phyloP scores from a whole-genome alignment of 2,329 filamentous ascomycete species.

The Colletotrichum kahawae region DNA sequence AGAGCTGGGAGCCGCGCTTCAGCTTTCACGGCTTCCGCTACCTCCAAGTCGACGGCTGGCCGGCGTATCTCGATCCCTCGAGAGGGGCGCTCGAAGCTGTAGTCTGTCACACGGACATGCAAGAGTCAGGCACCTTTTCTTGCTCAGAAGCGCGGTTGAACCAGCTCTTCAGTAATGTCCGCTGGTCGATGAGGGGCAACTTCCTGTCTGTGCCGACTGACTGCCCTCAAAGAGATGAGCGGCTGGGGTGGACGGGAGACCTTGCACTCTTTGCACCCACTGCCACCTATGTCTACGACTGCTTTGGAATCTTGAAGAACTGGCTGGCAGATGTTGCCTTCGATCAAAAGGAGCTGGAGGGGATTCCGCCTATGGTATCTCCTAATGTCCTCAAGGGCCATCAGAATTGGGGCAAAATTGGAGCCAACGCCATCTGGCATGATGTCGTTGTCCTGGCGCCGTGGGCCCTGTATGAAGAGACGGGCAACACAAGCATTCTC shows the following conservation, averaged over 20 bases:
- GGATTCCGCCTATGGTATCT: constrained; percentile 36
- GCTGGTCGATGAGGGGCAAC: constrained; percentile 17
- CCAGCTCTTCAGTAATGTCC: background rate
- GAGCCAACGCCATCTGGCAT: constrained; percentile 21
- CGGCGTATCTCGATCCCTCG: background rate
- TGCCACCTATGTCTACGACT: background rate
- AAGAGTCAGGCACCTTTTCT: background rate
- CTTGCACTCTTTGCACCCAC: constrained; percentile 11
- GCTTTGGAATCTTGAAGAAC: background rate
- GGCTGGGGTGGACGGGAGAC: constrained; percentile 12
- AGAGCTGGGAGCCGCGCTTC: constrained; percentile 48
- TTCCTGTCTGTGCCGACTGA: constrained; percentile 19
- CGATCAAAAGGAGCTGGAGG: constrained; percentile 36
- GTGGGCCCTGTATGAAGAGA: constrained; percentile 9
- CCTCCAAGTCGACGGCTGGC: constrained; percentile 46
- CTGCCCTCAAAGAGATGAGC: constrained; percentile 19
- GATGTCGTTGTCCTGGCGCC: constrained; percentile 10
- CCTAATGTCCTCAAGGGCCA: constrained; percentile 27
- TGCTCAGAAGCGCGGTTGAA: constrained; percentile 10
- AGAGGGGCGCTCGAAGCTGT: background rate
- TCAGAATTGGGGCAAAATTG: constrained; percentile 12
- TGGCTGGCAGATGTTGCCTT: constrained; percentile 16
- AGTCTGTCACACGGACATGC: constrained; percentile 18
- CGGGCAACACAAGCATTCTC: background rate
- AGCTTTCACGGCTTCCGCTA: constrained; percentile 59